Conservation (phyloP, 352 stramenopile genomes). For the Globisporangium perplexum region DNA sequence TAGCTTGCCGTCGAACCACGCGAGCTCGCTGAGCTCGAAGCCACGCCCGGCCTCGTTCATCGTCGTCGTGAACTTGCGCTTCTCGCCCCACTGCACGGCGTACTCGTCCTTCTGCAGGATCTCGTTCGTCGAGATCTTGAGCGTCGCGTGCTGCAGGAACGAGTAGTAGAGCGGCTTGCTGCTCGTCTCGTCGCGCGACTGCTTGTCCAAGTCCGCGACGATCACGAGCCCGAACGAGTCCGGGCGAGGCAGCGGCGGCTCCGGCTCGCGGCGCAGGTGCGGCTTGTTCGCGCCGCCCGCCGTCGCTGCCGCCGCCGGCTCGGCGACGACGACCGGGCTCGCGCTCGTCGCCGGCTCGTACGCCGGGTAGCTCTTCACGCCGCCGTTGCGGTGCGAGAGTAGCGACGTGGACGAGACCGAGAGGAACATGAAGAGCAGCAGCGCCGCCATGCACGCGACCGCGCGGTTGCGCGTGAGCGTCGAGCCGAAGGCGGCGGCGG, state of each 20-base stretch:
- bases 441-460: conserved; percentile 38
- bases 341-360: conserved; percentile 9
- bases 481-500: conserved; percentile 22
- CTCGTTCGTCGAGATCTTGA: conserved; percentile 58
- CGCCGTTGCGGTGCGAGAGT: conserved; percentile 12
- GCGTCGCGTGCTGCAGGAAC: conserved; percentile 87
- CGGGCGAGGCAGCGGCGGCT: conserved; percentile 26
- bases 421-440: conserved; percentile 52
- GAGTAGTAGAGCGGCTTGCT: conserved; percentile 91
- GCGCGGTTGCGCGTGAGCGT: conserved; percentile 46
- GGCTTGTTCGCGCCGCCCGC: conserved; percentile 12
- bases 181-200: conserved; percentile 80
- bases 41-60: conserved; percentile 95
- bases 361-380: conserved; percentile 13
- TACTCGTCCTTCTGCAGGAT: conserved; percentile 40
- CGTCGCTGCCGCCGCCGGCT: conserved; percentile 13
- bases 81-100: conserved; percentile 59
- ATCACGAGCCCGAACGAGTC: conserved; percentile 85
- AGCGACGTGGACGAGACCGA: conserved; percentile 52
- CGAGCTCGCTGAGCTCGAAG: conserved; percentile 94
- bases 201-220: conserved; percentile 96
- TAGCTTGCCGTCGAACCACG: conserved; percentile 85
- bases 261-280: conserved; percentile 25
- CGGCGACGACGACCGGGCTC: conserved; percentile 2
- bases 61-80: conserved; percentile 66